A percentile compares a stretch with the other conserved stretches of the same genome.
Evolutionary conservation across 176 grass and related monocot species (phyloP).

Genomic region (Oropetium thomaeum): DNA sequence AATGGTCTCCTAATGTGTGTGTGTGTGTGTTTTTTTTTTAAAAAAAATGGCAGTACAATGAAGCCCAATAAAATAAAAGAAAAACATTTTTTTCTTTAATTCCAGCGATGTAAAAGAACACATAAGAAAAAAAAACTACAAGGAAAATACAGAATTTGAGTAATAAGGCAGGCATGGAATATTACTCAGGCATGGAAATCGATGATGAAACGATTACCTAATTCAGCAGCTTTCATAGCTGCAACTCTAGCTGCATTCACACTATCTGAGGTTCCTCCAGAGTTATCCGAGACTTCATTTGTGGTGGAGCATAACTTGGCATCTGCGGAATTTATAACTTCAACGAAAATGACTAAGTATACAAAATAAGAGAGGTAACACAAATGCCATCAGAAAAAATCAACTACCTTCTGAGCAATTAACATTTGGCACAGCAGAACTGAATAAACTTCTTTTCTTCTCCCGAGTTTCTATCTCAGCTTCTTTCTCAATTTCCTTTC

Average conservation of each 20-base stretch:
- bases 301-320: slow-evolving; percentile 24
- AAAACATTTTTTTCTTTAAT: background rate
- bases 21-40: no score
- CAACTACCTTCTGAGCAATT: slow-evolving; percentile 29
- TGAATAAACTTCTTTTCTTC: slow-evolving; percentile 59
- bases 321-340: slow-evolving; percentile 33
- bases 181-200: background rate
- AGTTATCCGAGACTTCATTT: slow-evolving; percentile 26
- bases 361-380: slow-evolving; percentile 5
- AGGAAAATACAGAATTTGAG: background rate
- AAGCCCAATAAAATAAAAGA: slow-evolving; percentile 13
- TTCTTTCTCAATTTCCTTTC: slow-evolving; percentile 65
- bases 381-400: slow-evolving; percentile 9
- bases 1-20: background rate
- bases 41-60: slow-evolving; percentile 3
- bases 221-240: slow-evolving; percentile 89
- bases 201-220: slow-evolving; percentile 42
- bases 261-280: slow-evolving; percentile 34
- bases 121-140: slow-evolving; percentile 28
- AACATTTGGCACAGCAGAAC: slow-evolving; percentile 39
- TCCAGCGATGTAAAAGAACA: slow-evolving; percentile 16
- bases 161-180: slow-evolving; percentile 11
- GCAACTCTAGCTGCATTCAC: slow-evolving; percentile 84
- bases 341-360: background rate
- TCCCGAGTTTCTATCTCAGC: slow-evolving; percentile 35